Base-by-base conservation (phyloP, 108 stramenopile species). In the Fragilariopsis cylindrus region DNA sequence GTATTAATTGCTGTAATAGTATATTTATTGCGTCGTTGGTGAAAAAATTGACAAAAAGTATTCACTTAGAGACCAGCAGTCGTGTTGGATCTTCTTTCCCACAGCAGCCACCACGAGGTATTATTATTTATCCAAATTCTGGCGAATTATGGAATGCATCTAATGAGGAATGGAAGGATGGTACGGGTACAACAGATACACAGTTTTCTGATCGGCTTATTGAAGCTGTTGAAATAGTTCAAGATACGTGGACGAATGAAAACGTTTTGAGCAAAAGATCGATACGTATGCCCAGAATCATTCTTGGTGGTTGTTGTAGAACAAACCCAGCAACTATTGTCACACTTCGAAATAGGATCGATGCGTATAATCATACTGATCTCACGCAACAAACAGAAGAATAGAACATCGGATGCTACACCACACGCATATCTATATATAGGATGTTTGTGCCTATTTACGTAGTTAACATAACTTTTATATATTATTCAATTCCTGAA, bases 261-360 rank as follows among this genome's bases (percentile, higher is more conserved):
- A 7, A 58, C 60, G 67, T 56, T n/a, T 49, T n/a, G 7, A 74
- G 4, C 70, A 48, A 41, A 16, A 21, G 52, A 68, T 18, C 50
- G 15, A 54, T 41, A n/a, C 3, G 55, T 71, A 13, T 21, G 4
- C 60, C 83, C 47, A 66, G 70, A 45, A 19, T 81, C 5, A 69
- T 87, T 65, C 48, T 89, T 30, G 88, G 88, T 4, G 88, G 88
- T 39, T 89, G 88, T 57, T 89, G 88, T 64, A 73, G 88, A 5
- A 86, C 85, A 48, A 86, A 56, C 64, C 83, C 83, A 4, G 62
- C 44, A 39, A 82, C 83, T 12, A 89, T 89, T 58, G 50, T 54
- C 11, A 71, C 76, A 18, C 50, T 89, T 48, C 75, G 85, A 41
- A 30, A 65, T 18, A 12, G 4, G 4, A 46, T 89, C 4, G 88